A percentile compares a stretch with the other conserved stretches of the same genome.
Evolutionary conservation across 257 asterid genomes (phyloP).

Genomic region (Parsonsia alboflavescens): DNA sequence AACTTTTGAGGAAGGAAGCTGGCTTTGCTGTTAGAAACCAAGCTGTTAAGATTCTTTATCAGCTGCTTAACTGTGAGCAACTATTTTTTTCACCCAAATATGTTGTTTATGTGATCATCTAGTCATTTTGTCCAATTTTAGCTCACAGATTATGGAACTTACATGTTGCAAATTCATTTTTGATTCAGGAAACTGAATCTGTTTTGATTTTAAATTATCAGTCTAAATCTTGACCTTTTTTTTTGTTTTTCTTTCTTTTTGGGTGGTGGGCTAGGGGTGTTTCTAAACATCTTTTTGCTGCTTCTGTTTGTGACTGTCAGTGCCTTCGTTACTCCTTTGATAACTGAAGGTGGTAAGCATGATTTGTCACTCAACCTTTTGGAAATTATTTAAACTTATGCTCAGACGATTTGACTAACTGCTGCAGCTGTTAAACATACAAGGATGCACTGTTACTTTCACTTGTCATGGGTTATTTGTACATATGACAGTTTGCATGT

Average conservation of each 20-base stretch:
- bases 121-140: not conserved
- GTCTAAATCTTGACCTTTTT: not conserved
- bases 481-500: not conserved
- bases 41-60: slow-evolving; percentile 71
- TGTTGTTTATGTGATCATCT: slow-evolving; percentile 1
- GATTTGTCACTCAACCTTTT: not conserved
- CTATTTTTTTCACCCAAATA: slow-evolving; percentile 6
- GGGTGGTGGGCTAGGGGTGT: too few relatives aligned
- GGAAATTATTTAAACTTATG: not conserved
- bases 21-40: slow-evolving; percentile 61
- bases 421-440: not conserved
- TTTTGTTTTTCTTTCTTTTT: too few relatives aligned
- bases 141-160: not conserved
- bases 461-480: not conserved
- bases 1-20: slow-evolving; percentile 58
- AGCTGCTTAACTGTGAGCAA: slow-evolving; percentile 76
- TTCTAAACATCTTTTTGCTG: not conserved
- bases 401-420: not conserved
- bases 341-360: not conserved
- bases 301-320: not conserved
- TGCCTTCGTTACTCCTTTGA: slow-evolving; percentile 1
- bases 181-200: not conserved
- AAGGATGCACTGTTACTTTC: not conserved
- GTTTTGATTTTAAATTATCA: not conserved
- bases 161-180: not conserved